These are phyloP conservation scores for Cenchrus fungigraminus DNA, from an alignment of 176 grass and related monocot species.

Conservation along the genomic window DNA sequence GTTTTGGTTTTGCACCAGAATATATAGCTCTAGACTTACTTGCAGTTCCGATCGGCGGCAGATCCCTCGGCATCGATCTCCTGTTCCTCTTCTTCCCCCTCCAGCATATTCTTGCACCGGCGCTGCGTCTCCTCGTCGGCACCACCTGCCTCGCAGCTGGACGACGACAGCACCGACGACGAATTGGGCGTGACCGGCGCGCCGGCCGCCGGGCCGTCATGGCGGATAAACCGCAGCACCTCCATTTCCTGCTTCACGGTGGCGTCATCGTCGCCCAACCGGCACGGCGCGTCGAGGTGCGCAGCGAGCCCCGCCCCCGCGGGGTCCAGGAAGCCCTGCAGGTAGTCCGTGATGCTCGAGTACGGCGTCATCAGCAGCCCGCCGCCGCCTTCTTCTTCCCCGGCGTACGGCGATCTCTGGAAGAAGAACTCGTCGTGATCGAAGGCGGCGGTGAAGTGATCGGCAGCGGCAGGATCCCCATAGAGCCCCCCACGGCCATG, in stretches of 20 bases:
- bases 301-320: background rate
- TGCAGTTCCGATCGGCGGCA: conserved; percentile 23
- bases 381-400: background rate
- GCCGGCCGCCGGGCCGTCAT: background rate
- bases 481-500: background rate
- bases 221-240: background rate
- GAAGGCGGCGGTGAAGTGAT: background rate
- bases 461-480: background rate
- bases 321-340: conserved; percentile 36
- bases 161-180: conserved; percentile 45
- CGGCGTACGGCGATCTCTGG: background rate
- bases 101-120: conserved; percentile 22
- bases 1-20: background rate
- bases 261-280: background rate
- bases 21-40: conserved; percentile 22
- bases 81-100: conserved; percentile 21
- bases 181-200: conserved; percentile 42
- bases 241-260: conserved; percentile 10
- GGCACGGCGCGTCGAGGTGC: background rate
- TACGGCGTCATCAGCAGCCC: background rate
- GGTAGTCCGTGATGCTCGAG: conserved; percentile 45
- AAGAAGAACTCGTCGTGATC: conserved; percentile 12
- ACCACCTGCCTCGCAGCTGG: conserved; percentile 26
- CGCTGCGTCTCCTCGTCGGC: background rate
- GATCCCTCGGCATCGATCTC: conserved; percentile 1